These are phyloP conservation scores for Stagonosporopsis tanaceti DNA, from an alignment of 2,329 filamentous ascomycete genomes.

Conservation along the genomic window DNA sequence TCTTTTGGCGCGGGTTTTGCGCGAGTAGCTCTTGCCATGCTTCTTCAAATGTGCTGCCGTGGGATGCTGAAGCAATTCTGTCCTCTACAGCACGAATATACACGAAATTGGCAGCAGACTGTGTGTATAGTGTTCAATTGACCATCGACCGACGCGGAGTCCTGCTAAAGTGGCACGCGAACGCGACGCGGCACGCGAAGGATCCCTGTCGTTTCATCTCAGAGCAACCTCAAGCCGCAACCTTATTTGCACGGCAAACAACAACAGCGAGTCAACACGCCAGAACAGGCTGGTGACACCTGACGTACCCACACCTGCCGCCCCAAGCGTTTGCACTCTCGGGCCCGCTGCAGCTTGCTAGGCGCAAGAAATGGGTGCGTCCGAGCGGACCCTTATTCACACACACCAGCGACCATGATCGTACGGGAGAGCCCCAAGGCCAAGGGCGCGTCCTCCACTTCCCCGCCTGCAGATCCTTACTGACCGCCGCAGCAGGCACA, in stretches of 20 bases:
- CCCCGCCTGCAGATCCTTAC: conserved; percentile 13
- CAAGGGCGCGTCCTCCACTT: conserved; percentile 40
- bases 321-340: conserved; percentile 17
- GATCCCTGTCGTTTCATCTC: conserved; percentile 42
- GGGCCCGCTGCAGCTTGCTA: conserved; percentile 12
- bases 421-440: conserved; percentile 58
- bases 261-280: conserved; percentile 25
- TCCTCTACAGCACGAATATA: too few relatives aligned
- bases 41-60: not conserved
- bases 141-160: too few relatives aligned
- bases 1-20: conserved; percentile 39
- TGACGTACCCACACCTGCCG: conserved; percentile 6
- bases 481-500: conserved; percentile 41
- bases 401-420: conserved; percentile 50
- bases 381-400: conserved; percentile 17
- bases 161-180: conserved; percentile 19
- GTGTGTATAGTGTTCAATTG: not conserved
- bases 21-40: conserved; percentile 47
- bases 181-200: conserved; percentile 18
- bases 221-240: conserved; percentile 28
- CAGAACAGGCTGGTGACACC: conserved; percentile 1
- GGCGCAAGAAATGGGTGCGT: conserved; percentile 42
- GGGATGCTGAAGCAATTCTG: not conserved
- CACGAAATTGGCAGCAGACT: not conserved
- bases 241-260: conserved; percentile 35